Conservation (phyloP, 306 rosid genomes). For the Psophocarpus tetragonolobus region DNA sequence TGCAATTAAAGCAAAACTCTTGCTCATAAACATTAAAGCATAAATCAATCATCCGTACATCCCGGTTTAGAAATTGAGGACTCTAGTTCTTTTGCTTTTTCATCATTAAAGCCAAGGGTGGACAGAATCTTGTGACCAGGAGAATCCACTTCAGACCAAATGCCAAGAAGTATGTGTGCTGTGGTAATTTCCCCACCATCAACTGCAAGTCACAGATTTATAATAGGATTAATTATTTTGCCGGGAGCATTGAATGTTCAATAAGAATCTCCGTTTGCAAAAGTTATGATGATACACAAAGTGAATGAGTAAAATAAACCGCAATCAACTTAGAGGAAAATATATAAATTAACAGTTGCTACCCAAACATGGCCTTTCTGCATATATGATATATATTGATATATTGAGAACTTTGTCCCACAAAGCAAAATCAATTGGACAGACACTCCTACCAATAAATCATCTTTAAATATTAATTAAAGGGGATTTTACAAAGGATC, state of each 20-base stretch:
- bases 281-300: not conserved
- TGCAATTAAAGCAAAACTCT: slow-evolving; percentile 30
- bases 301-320: slow-evolving; percentile 4
- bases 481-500: not conserved
- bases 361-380: not conserved
- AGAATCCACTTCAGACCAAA: slow-evolving; percentile 65
- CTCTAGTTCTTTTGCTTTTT: slow-evolving; percentile 67
- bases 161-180: slow-evolving; percentile 60
- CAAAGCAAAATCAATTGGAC: slow-evolving; percentile 23
- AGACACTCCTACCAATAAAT: not conserved
- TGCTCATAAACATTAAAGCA: not conserved
- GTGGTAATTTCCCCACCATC: slow-evolving; percentile 59
- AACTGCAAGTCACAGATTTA: slow-evolving; percentile 41
- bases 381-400: too few species aligned
- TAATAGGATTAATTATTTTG: not conserved
- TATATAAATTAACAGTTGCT: not conserved
- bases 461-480: not conserved
- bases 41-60: slow-evolving; percentile 47
- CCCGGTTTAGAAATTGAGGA: slow-evolving; percentile 52
- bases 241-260: not conserved
- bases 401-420: slow-evolving; percentile 2
- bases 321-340: not conserved
- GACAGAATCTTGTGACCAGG: slow-evolving; percentile 65
- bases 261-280: slow-evolving; percentile 19
- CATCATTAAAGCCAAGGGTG: slow-evolving; percentile 55